phyloP scores from a whole-genome alignment of 176 grass and related monocot species.

The Musa schizocarpa region DNA sequence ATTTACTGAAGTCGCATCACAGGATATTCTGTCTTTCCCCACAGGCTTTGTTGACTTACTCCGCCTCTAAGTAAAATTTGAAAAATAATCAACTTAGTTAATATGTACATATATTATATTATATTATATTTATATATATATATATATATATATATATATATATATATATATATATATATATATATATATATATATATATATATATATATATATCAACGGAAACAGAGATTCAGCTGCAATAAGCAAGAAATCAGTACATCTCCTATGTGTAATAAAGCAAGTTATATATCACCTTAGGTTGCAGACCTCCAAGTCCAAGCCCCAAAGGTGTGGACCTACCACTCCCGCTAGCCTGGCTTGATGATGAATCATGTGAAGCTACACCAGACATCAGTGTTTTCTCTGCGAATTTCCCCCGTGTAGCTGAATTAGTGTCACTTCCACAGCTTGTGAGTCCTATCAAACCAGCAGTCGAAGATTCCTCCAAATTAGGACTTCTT shows the following conservation, averaged over 20 bases:
- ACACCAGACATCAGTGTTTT: conserved; percentile 18
- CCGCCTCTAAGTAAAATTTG: conserved; percentile 33
- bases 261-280: no score
- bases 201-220: no score
- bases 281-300: conserved; percentile 50
- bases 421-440: neutral
- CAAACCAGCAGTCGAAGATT: neutral
- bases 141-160: neutral
- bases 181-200: no score
- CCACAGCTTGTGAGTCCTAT: neutral
- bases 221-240: no score
- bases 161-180: neutral
- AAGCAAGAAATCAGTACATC: no score
- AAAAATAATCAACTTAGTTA: neutral
- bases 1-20: conserved; percentile 25
- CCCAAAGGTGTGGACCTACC: conserved; percentile 47
- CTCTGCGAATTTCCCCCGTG: conserved; percentile 26
- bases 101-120: no score
- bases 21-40: conserved; percentile 18
- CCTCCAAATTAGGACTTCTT: neutral
- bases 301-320: conserved; percentile 70
- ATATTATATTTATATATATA: neutral
- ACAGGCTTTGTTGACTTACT: conserved; percentile 27
- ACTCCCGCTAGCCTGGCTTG: conserved; percentile 29
- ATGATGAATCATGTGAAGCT: conserved; percentile 20